Conservation (phyloP, 768 basidiomycete genomes). For the Leucocoprinus sp. region DNA sequence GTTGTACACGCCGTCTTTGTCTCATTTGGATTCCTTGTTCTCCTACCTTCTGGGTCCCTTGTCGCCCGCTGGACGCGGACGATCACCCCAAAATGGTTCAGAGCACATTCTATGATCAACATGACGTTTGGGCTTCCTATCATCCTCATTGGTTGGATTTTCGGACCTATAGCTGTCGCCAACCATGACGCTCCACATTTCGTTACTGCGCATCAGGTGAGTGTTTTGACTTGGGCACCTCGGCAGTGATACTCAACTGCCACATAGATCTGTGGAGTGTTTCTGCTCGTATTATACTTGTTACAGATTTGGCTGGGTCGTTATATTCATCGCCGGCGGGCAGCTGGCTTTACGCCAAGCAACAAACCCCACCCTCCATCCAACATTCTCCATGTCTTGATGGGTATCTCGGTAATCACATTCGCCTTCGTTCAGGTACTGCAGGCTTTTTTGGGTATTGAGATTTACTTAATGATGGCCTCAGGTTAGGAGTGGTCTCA, state of each 20-base stretch:
- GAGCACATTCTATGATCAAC: constrained; percentile 43
- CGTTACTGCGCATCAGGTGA: constrained; percentile 41
- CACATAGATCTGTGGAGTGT: constrained; percentile 40
- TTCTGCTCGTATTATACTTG: constrained; percentile 43
- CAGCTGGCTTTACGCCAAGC: constrained; percentile 21
- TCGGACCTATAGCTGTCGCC: constrained; percentile 40
- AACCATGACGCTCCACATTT: constrained; percentile 35
- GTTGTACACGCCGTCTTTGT: constrained; percentile 46
- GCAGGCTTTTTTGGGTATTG: not conserved
- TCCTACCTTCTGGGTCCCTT: constrained; percentile 46
- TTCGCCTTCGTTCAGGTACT: constrained; percentile 45
- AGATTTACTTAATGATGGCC: constrained; percentile 11
- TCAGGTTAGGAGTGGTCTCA: constrained; percentile 36
- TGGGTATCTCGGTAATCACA: constrained; percentile 42
- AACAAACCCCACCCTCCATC: constrained; percentile 36
- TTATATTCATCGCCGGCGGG: constrained; percentile 38
- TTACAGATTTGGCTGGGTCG: constrained; percentile 45
- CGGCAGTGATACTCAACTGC: not conserved
- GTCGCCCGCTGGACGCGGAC: constrained; percentile 48
- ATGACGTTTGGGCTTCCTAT: constrained; percentile 40
- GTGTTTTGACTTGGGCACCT: constrained; percentile 9
- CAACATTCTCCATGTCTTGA: constrained; percentile 47
- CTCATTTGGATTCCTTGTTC: constrained; percentile 45
- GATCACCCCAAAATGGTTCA: constrained; percentile 46
- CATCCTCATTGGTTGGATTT: constrained; percentile 38